Base-by-base conservation (phyloP, 352 stramenopile genomes). In the Globisporangium takayamanum region DNA sequence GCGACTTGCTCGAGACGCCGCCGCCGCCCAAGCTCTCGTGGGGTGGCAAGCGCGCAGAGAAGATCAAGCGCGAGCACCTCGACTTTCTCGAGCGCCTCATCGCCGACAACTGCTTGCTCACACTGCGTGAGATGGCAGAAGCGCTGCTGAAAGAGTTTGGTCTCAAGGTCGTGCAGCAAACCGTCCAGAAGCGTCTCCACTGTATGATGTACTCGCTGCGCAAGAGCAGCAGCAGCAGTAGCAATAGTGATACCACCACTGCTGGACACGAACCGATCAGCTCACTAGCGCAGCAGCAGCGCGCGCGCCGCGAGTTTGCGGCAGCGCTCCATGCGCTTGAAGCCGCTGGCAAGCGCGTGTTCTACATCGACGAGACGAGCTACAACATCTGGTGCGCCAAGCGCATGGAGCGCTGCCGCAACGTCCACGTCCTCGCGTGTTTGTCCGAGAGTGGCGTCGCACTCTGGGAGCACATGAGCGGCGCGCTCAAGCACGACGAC, bases 381-480 rank as follows among this genome's bases (percentile, higher is more conserved):
- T 66, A 59, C 55, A 66, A 66, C 18, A 52, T 66, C 8, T 66
- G 60, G 60, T 66, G 48, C 33, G 55, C 60, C 16, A 59, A 59
- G 45, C 53, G 53, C 33, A 56, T 65, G 53, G 59, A 60, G 53
- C 59, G 59, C 53, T 65, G 59, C 37, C 46, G 59, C 16, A 66
- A 66, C 48, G 26, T 63, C 28, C 55, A 63, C 41, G 60, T 66
- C 26, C 39, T 66, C 47, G 60, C 60, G 55, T 62, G 54, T n/a
- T 20, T 66, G n/a, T 54, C 60, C 18, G 33, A n/a, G 3, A 14
- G 47, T 2, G 60, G 60, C 12, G 41, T 66, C 16, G 60, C 48
- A 11, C 44, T 50, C 16, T 66, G 55, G 55, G 49, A 62, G 36
- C 60, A 50, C 28, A 12, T 22, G 12, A 53, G 25, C 1, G 60